Conservation (phyloP, 495 filamentous ascomycete genomes). For the Evernia prunastri region DNA sequence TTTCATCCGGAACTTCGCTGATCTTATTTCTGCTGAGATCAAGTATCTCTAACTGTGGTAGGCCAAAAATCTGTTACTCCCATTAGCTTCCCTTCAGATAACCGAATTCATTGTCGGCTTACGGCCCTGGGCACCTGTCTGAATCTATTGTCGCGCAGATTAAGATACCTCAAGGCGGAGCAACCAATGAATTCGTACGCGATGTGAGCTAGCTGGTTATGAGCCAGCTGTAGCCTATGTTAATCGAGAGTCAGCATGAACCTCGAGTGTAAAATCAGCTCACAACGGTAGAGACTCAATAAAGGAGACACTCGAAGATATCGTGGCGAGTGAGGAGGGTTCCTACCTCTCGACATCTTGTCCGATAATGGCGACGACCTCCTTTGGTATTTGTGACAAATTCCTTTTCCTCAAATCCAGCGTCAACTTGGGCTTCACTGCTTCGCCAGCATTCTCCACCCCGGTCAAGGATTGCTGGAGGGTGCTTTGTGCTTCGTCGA, state of each 20-base stretch:
- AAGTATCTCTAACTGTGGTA: conserved; percentile 83
- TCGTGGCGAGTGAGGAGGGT: conserved; percentile 12
- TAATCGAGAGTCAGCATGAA: conserved; percentile 18
- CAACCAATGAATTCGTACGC: conserved; percentile 79
- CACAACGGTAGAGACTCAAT: background rate
- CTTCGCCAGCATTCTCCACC: conserved; percentile 59
- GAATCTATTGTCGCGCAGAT: conserved; percentile 80
- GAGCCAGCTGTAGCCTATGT: conserved; percentile 37
- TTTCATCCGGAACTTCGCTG: conserved; percentile 65
- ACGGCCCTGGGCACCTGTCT: conserved; percentile 82
- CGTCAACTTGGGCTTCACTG: conserved; percentile 69
- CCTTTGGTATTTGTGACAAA: conserved; percentile 74
- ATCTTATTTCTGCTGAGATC: conserved; percentile 86
- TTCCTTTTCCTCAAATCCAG: conserved; percentile 81
- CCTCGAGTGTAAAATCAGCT: background rate
- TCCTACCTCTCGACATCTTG: conserved; percentile 83
- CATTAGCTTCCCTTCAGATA: conserved; percentile 28
- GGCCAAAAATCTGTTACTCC: conserved; percentile 59
- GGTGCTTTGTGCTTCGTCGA: conserved; percentile 57
- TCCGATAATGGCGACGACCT: conserved; percentile 88
- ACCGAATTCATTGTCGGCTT: conserved; percentile 32
- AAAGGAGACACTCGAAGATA: background rate
- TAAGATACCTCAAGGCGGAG: conserved; percentile 86
- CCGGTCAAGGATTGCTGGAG: conserved; percentile 62
- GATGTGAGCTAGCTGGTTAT: conserved; percentile 77